These are phyloP conservation scores for Rhododendron kiyosumense DNA, from an alignment of 148 eudicot species.

Conservation along the genomic window DNA sequence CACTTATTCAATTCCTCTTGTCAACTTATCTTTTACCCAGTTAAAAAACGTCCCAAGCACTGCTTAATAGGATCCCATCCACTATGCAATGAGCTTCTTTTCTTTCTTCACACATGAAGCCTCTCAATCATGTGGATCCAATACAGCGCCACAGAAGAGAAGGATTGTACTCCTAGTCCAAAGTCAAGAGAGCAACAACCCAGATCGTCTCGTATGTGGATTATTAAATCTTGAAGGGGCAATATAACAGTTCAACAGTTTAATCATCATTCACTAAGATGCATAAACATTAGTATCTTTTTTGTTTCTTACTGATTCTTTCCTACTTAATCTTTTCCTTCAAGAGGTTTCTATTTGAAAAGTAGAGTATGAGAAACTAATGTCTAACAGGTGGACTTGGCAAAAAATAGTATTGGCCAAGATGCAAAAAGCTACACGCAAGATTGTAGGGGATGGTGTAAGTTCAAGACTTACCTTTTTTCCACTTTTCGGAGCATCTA, in stretches of 20 bases:
- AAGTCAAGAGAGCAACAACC: background rate
- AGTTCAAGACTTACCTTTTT: slow-evolving; percentile 40
- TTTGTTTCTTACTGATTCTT: background rate
- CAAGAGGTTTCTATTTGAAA: no score
- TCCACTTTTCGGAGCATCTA: slow-evolving; percentile 89
- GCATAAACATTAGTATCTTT: background rate
- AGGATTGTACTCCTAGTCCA: background rate
- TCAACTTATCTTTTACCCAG: background rate
- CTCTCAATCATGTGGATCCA: background rate
- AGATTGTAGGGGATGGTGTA: background rate
- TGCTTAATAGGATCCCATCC: background rate
- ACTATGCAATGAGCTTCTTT: background rate
- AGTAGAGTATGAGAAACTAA: background rate
- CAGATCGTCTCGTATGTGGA: background rate
- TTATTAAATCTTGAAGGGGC: background rate
- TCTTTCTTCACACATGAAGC: background rate
- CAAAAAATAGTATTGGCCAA: background rate
- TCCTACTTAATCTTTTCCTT: background rate
- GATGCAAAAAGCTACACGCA: background rate
- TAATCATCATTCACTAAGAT: background rate
- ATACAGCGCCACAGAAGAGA: background rate
- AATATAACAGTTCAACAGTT: background rate
- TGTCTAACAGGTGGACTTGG: background rate
- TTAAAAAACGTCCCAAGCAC: background rate
- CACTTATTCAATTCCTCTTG: background rate